Conservation (phyloP, 306 rosid species). For the Sesbania bispinosa region DNA sequence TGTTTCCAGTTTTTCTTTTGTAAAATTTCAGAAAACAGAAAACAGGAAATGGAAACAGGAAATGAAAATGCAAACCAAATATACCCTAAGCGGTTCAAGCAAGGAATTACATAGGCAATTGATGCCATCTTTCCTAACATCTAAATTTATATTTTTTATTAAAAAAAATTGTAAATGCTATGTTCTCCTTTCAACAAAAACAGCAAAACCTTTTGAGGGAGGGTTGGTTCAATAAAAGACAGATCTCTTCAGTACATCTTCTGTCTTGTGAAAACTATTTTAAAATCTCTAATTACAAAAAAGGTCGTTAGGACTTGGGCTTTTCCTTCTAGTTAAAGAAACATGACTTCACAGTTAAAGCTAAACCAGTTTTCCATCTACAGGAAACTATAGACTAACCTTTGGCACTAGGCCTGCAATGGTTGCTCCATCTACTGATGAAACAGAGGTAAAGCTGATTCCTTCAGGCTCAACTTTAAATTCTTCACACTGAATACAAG, state of each 20-base stretch:
- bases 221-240: neutral
- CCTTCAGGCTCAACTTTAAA: slow-evolving; percentile 52
- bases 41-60: too few species aligned
- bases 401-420: slow-evolving; percentile 67
- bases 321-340: slow-evolving; percentile 4
- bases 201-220: neutral
- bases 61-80: too few species aligned
- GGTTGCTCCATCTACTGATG: slow-evolving; percentile 47
- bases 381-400: slow-evolving; percentile 48
- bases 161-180: neutral
- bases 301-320: neutral
- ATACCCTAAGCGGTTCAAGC: neutral
- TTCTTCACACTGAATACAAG: slow-evolving; percentile 57
- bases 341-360: neutral
- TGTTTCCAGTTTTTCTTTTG: too few species aligned
- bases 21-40: too few species aligned
- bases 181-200: neutral
- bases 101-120: neutral
- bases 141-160: neutral
- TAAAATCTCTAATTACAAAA: neutral
- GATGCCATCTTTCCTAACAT: neutral
- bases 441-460: slow-evolving; percentile 50
- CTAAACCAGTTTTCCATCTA: slow-evolving; percentile 4
- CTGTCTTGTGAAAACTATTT: neutral
- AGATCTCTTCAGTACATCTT: neutral